A percentile compares a stretch with the other conserved stretches of the same genome.
phyloP scores from a whole-genome alignment of 768 basidiomycete genomes.

The Russula brevipes region DNA sequence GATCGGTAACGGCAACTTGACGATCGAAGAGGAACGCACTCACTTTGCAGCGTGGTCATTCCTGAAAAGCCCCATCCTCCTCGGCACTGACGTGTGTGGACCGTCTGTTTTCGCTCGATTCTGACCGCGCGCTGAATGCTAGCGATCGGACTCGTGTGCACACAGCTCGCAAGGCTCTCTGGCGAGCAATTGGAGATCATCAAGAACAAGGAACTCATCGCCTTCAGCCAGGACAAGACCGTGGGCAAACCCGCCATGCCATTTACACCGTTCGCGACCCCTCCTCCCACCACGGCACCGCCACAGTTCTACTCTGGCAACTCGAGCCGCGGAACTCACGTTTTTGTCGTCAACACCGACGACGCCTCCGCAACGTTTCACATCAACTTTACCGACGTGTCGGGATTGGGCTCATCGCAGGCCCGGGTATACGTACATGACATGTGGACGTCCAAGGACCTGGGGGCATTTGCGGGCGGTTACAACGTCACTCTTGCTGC shows the following conservation, averaged over 20 bases:
- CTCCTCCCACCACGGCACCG: slow-evolving; percentile 36
- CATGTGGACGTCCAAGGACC: slow-evolving; percentile 48
- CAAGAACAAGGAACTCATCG: slow-evolving; percentile 47
- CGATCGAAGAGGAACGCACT: slow-evolving; percentile 46
- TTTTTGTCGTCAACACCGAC: slow-evolving; percentile 51
- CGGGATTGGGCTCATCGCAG: slow-evolving; percentile 36
- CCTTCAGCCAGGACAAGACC: slow-evolving; percentile 48
- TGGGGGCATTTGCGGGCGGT: slow-evolving; percentile 38
- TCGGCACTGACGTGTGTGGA: slow-evolving; percentile 36
- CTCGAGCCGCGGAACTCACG: slow-evolving; percentile 47
- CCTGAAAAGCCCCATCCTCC: slow-evolving; percentile 53
- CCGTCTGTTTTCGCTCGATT: background rate
- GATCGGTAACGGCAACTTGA: slow-evolving; percentile 45
- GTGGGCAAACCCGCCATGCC: slow-evolving; percentile 45
- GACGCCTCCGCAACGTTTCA: slow-evolving; percentile 39
- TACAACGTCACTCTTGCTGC: slow-evolving; percentile 42
- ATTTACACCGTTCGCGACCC: slow-evolving; percentile 40
- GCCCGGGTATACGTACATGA: slow-evolving; percentile 39
- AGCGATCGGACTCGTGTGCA: slow-evolving; percentile 24
- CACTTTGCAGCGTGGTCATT: slow-evolving; percentile 57
- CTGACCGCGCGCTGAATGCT: background rate
- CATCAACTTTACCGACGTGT: slow-evolving; percentile 43
- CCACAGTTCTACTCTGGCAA: slow-evolving; percentile 50
- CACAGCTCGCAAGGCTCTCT: slow-evolving; percentile 37
- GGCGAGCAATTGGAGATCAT: slow-evolving; percentile 44